These are phyloP conservation scores for Nothophoma quercina DNA, from an alignment of 2,329 filamentous ascomycete species.

Conservation along the genomic window DNA sequence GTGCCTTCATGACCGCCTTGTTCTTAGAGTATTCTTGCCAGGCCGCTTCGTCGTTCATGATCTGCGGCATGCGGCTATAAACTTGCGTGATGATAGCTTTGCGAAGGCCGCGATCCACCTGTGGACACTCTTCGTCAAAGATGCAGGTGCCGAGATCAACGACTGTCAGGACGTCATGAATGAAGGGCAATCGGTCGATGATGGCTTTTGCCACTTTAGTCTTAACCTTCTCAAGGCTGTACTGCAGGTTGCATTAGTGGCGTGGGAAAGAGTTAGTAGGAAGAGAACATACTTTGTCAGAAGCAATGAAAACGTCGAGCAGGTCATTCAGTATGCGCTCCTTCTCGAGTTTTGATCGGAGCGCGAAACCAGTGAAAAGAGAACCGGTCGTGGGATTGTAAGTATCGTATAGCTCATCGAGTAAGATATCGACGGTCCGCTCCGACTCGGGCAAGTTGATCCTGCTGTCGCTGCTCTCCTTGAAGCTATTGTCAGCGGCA, in stretches of 20 bases:
- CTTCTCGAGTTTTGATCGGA: conserved; percentile 22
- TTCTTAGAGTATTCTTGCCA: conserved; percentile 23
- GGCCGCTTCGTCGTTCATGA: conserved; percentile 18
- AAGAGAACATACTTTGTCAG: conserved; percentile 28
- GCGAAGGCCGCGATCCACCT: conserved; percentile 27
- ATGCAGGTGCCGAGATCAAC: conserved; percentile 24
- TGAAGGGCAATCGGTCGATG: conserved; percentile 29
- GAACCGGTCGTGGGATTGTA: conserved; percentile 28
- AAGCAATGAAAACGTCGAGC: conserved; percentile 27
- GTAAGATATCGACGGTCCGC: conserved; percentile 17
- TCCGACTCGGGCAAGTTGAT: conserved; percentile 27
- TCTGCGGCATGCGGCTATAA: conserved; percentile 14
- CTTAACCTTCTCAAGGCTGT: conserved; percentile 29
- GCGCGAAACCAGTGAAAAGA: conserved; percentile 29
- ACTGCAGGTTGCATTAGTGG: conserved; percentile 20
- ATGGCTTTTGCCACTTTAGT: conserved; percentile 22
- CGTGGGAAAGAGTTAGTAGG: background rate
- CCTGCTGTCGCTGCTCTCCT: conserved; percentile 18
- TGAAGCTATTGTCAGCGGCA: conserved; percentile 12
- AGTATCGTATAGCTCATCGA: conserved; percentile 29
- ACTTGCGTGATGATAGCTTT: conserved; percentile 20
- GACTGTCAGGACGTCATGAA: conserved; percentile 21
- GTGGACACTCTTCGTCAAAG: conserved; percentile 15
- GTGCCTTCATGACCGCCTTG: conserved; percentile 20
- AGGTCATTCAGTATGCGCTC: conserved; percentile 20